These are phyloP conservation scores for Oemleria cerasiformis DNA, from an alignment of 306 rosid species.

Conservation along the genomic window DNA sequence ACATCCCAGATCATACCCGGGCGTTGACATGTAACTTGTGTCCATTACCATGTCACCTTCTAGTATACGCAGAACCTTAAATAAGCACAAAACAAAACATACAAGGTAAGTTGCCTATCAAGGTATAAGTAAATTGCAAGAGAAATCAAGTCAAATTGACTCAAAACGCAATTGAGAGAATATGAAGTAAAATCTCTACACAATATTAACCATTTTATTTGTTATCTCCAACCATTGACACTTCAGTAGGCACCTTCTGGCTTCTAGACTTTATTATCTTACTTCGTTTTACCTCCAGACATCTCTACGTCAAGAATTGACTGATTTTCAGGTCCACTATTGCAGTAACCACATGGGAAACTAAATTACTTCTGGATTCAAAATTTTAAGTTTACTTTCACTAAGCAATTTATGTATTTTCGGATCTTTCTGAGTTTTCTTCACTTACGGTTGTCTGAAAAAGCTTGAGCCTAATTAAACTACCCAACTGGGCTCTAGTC, in stretches of 20 bases:
- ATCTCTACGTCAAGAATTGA: no score
- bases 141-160: neutral
- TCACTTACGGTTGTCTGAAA: neutral
- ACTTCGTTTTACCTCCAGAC: neutral
- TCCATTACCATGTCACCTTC: slow-evolving; percentile 96
- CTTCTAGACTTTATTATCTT: neutral
- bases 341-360: no score
- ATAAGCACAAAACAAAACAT: slow-evolving; percentile 22
- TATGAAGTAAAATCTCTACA: neutral
- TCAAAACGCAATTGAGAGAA: no score
- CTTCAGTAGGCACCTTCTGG: no score
- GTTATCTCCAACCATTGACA: neutral
- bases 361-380: no score
- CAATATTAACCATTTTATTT: neutral
- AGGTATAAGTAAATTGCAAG: neutral
- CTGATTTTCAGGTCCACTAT: no score
- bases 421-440: neutral
- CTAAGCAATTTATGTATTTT: neutral
- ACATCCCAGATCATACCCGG: slow-evolving; percentile 69
- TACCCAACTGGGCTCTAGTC: neutral
- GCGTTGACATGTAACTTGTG: slow-evolving; percentile 55
- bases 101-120: neutral
- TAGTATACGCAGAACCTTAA: slow-evolving; percentile 84
- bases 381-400: neutral
- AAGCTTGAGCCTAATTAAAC: neutral